Conservation (phyloP, 116 monocot species). For the Iris pallida region DNA sequence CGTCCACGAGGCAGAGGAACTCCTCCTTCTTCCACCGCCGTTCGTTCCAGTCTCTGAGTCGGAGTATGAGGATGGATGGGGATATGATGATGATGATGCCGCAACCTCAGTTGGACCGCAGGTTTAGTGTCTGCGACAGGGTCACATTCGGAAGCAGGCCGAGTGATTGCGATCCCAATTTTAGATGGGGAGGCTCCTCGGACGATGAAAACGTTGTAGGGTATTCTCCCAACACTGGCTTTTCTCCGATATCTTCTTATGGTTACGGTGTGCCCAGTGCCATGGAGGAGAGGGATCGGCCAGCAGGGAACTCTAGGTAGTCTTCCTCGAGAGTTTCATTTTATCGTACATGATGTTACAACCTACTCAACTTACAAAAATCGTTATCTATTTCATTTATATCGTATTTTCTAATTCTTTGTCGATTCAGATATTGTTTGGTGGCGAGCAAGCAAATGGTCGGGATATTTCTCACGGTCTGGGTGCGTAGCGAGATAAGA, state of each 20-base stretch:
- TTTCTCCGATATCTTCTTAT: slow-evolving; percentile 49
- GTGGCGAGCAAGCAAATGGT: slow-evolving; percentile 61
- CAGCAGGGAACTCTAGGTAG: slow-evolving; percentile 24
- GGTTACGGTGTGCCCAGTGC: slow-evolving; percentile 11
- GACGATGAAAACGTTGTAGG: slow-evolving; percentile 34
- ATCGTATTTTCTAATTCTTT: not conserved
- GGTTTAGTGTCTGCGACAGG: slow-evolving; percentile 46
- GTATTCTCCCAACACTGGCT: slow-evolving; percentile 36
- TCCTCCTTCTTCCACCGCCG: slow-evolving; percentile 18
- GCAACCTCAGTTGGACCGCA: slow-evolving; percentile 34
- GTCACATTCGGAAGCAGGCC: slow-evolving; percentile 41
- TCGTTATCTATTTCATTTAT: too few species aligned
- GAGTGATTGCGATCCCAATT: slow-evolving; percentile 48
- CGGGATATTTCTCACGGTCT: slow-evolving; percentile 57
- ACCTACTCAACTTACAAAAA: too few species aligned
- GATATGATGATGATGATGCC: slow-evolving; percentile 24
- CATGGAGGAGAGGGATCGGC: slow-evolving; percentile 28
- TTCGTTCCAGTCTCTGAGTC: slow-evolving; percentile 29
- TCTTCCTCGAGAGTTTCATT: too few species aligned
- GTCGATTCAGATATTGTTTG: slow-evolving; percentile 29
- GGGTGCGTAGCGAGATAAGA: slow-evolving; percentile 45
- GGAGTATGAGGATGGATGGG: slow-evolving; percentile 36
- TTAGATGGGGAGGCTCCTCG: slow-evolving; percentile 23
- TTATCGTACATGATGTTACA: too few species aligned
- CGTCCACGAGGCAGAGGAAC: slow-evolving; percentile 22